Evolutionary conservation across 768 basidiomycete species (phyloP).

Genomic region (Artomyces pyxidatus): DNA sequence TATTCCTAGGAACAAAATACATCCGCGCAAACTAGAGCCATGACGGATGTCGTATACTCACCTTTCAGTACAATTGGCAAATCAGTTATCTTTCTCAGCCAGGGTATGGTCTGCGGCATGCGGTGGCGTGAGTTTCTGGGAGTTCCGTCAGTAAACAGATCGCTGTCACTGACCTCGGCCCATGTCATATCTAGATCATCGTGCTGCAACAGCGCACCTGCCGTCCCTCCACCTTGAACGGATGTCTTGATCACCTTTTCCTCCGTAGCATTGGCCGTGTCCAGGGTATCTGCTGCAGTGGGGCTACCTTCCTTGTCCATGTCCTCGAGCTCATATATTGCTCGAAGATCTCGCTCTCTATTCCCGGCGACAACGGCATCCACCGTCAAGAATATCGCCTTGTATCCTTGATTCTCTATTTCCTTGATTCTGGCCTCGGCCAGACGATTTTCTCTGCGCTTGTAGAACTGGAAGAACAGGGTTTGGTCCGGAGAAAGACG

Average conservation of each 20-base stretch:
- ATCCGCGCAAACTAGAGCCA: too few relatives aligned
- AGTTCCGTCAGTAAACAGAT: not conserved
- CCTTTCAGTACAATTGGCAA: conserved; percentile 74
- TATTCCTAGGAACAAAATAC: too few relatives aligned
- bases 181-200: conserved; percentile 75
- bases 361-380: conserved; percentile 83
- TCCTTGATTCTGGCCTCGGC: conserved; percentile 67
- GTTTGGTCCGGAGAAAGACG: conserved; percentile 46
- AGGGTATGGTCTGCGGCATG: conserved; percentile 55
- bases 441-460: conserved; percentile 56
- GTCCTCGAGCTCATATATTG: conserved; percentile 49
- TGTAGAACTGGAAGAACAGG: conserved; percentile 83
- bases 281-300: conserved; percentile 22
- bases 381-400: conserved; percentile 86
- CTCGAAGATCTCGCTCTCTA: conserved; percentile 65
- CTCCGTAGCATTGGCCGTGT: conserved; percentile 19
- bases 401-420: conserved; percentile 68
- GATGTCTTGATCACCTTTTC: conserved; percentile 18
- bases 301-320: too few relatives aligned
- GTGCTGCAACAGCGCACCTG: conserved; percentile 51
- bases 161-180: conserved; percentile 40
- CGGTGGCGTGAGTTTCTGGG: not conserved
- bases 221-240: conserved; percentile 47
- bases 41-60: too few relatives aligned
- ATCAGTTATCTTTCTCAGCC: conserved; percentile 61